Evolutionary conservation across 2,329 filamentous ascomycete species (phyloP).

Genomic region (Diaporthe caulivora): DNA sequence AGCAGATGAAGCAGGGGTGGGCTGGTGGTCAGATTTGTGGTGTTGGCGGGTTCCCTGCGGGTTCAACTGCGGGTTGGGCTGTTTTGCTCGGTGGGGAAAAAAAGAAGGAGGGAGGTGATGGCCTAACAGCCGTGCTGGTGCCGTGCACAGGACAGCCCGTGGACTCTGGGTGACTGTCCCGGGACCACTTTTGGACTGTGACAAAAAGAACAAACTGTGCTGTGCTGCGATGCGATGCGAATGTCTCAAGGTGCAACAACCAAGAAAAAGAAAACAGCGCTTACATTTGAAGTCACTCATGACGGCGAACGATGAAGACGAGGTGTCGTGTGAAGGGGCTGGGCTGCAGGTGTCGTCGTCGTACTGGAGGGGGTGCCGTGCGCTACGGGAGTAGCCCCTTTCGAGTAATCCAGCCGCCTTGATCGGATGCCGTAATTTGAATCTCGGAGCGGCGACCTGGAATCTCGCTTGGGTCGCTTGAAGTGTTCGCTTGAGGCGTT

Average conservation of each 20-base stretch:
- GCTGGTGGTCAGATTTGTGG: constrained; percentile 28
- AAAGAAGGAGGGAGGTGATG: constrained; percentile 14
- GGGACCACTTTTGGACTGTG: constrained; percentile 17
- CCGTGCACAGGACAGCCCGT: constrained; percentile 12
- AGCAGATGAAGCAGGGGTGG: constrained; percentile 8
- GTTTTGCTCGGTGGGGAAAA: background rate
- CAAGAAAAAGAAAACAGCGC: background rate
- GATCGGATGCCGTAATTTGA: constrained; percentile 33
- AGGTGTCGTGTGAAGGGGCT: background rate
- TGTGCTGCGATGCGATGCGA: background rate
- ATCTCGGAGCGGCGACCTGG: constrained; percentile 23
- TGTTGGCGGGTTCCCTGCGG: constrained; percentile 1
- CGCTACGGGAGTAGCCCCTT: constrained; percentile 31
- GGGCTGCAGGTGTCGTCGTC: constrained; percentile 13
- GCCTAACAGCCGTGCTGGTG: constrained; percentile 5
- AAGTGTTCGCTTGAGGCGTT: constrained; percentile 5
- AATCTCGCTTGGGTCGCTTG: constrained; percentile 33
- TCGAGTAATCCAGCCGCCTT: constrained; percentile 13
- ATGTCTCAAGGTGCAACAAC: background rate
- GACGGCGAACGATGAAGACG: constrained; percentile 11
- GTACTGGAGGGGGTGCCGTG: constrained; percentile 12
- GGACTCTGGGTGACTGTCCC: background rate
- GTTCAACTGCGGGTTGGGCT: background rate
- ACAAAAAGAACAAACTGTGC: too few relatives aligned
- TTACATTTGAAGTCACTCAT: constrained; percentile 28